Base-by-base conservation (phyloP, 257 asterid genomes). In the Voacanga thouarsii region DNA sequence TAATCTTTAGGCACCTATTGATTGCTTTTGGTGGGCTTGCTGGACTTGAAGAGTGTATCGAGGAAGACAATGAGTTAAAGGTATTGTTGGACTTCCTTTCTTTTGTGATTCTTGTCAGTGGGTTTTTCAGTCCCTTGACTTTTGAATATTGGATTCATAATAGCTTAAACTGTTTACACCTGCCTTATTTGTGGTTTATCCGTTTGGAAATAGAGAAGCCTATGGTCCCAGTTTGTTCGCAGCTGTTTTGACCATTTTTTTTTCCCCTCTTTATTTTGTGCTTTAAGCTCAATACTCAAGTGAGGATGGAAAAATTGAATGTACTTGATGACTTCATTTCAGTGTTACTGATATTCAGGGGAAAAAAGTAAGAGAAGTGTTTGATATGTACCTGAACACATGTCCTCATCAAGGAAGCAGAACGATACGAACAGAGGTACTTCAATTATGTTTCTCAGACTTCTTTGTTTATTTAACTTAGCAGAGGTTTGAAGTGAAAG, bases 21-120 rank as follows among this genome's bases (percentile, higher is more conserved):
- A 93, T 93, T 80, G 96, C 98, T 83, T 96, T 96, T 76, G 99
- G 99, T 81, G 99, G 99, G 70, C 97, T 96, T 47, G 97, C 99
- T 47, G 98, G 99, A 69, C 80, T 96, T 87, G 99, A 96, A 79
- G 99, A 96, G 84, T 90, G 99, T 56, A 90, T 96, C 12, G 97
- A 93, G 82, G 93, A 88, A 85, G 98, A 93, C 43, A 83, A 81
- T 41, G 82, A 63, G 79, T 85, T 96, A 69, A 93, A 90, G 98
- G 97, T 94, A 86, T 59, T 53, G 57, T 24, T 11, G 72, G 16
- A 41, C 21, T 12, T 65, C 12, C 63, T 37, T 8, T 18, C 30
- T 75, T 75, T 59, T 21, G 0, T 51, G 5, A 23, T 51, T 78
- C 44, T 59, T 37, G 24, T 50, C 28, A 59, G 28, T 43, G 23